Evolutionary conservation across 2,329 filamentous ascomycete genomes (phyloP).

Genomic region (Aphanoascus verrucosus): DNA sequence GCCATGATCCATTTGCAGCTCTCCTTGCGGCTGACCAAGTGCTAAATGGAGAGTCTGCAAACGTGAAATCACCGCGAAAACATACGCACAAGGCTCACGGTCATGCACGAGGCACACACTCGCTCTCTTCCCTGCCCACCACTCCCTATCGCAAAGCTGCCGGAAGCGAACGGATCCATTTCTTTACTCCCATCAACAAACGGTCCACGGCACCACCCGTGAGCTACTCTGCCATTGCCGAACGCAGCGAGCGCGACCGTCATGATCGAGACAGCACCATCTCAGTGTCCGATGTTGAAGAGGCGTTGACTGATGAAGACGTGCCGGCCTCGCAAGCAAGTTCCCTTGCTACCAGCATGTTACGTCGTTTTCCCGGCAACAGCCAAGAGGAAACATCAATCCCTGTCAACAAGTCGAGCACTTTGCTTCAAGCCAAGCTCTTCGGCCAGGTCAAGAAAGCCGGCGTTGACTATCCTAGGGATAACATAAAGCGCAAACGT

Average conservation of each 20-base stretch:
- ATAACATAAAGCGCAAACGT: constrained; percentile 32
- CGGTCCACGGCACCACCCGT: constrained; percentile 23
- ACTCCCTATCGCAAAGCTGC: constrained; percentile 54
- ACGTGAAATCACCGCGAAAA: constrained; percentile 58
- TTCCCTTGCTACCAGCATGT: constrained; percentile 63
- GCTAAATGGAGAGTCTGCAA: constrained; percentile 64
- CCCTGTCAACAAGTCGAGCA: constrained; percentile 34
- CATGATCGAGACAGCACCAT: constrained; percentile 79
- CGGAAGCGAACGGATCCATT: constrained; percentile 39
- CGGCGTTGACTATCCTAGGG: constrained; percentile 28
- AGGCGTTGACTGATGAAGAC: constrained; percentile 51
- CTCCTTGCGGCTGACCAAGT: constrained; percentile 65
- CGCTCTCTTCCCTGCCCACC: constrained; percentile 70
- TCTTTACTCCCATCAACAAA: constrained; percentile 51
- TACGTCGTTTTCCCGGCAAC: constrained; percentile 47
- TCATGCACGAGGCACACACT: constrained; percentile 68
- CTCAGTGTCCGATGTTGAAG: constrained; percentile 51
- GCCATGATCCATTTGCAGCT: constrained; percentile 60
- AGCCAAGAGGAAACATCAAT: constrained; percentile 28
- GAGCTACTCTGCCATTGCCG: constrained; percentile 21
- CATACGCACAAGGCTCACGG: constrained; percentile 43
- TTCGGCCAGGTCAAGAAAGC: constrained; percentile 53
- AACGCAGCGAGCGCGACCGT: constrained; percentile 39
- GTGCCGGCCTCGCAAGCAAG: constrained; percentile 66
- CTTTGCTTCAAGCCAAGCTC: constrained; percentile 50